Conservation (phyloP, 208 protist genomes). For the Tritrichomonas musculus region DNA sequence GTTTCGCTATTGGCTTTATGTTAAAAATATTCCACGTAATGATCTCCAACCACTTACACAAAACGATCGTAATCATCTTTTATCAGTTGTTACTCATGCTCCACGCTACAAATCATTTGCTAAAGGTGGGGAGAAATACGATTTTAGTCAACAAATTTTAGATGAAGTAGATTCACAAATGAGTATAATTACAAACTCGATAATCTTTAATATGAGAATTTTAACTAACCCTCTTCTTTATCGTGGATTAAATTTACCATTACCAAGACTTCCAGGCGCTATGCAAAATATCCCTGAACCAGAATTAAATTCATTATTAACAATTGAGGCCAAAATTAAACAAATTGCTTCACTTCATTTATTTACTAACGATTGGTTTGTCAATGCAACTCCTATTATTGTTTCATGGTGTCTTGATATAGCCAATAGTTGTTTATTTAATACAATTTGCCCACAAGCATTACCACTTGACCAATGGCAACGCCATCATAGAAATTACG, state of each 20-base stretch:
- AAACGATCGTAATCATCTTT: background rate
- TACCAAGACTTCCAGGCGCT: background rate
- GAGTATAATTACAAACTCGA: background rate
- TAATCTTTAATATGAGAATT: conserved; percentile 21
- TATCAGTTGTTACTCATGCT: background rate
- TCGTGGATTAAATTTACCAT: background rate
- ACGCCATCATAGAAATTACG: conserved; percentile 5
- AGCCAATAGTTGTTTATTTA: background rate
- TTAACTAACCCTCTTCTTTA: conserved; percentile 1
- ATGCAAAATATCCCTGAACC: conserved; percentile 10
- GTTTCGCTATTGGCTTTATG: conserved; percentile 33
- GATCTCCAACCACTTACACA: conserved; percentile 7
- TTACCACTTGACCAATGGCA: conserved; percentile 27
- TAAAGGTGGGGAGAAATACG: background rate
- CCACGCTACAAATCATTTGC: background rate
- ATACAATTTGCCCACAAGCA: conserved; percentile 17
- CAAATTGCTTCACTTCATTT: background rate
- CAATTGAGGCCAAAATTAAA: background rate
- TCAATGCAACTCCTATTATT: conserved; percentile 16
- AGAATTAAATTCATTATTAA: no score
- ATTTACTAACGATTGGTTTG: conserved; percentile 27
- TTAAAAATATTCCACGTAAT: conserved; percentile 16
- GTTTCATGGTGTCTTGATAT: conserved; percentile 33
- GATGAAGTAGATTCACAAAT: conserved; percentile 16
- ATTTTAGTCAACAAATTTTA: conserved; percentile 1